Evolutionary conservation across 169 alveolate species (phyloP).

Genomic region (Neospora caninum): DNA sequence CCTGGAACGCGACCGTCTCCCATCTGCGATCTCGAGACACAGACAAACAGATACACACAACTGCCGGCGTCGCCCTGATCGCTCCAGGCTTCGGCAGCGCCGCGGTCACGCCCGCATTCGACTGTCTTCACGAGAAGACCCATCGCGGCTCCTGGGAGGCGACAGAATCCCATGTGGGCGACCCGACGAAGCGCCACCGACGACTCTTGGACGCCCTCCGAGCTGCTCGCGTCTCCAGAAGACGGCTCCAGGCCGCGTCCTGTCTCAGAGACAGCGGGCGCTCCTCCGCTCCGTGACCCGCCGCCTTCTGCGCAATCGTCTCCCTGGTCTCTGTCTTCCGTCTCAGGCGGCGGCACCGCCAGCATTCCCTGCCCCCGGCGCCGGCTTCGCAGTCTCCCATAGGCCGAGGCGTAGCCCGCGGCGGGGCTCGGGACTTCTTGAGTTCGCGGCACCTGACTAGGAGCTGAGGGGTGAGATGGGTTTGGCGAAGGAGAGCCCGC

Average conservation of each 20-base stretch:
- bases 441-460: too few relatives aligned
- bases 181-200: background rate
- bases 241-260: background rate
- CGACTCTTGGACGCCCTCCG: background rate
- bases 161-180: constrained; percentile 24
- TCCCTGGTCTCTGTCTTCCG: background rate
- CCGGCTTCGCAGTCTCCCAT: background rate
- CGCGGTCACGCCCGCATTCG: background rate
- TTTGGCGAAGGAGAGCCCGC: background rate
- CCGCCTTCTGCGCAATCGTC: background rate
- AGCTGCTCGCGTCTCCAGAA: background rate
- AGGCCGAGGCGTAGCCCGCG: background rate
- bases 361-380: background rate
- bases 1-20: background rate
- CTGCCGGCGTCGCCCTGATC: background rate
- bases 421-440: too few relatives aligned
- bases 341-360: background rate
- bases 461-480: too few relatives aligned
- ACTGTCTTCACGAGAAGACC: constrained; percentile 51
- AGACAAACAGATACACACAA: background rate
- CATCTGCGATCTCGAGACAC: background rate
- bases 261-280: background rate
- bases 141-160: constrained; percentile 34
- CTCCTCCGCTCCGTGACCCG: background rate
- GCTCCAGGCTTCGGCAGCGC: background rate